These are phyloP conservation scores for Saturnispora kantuleensis DNA, from an alignment of 805 yeast genomes.

Conservation along the genomic window DNA sequence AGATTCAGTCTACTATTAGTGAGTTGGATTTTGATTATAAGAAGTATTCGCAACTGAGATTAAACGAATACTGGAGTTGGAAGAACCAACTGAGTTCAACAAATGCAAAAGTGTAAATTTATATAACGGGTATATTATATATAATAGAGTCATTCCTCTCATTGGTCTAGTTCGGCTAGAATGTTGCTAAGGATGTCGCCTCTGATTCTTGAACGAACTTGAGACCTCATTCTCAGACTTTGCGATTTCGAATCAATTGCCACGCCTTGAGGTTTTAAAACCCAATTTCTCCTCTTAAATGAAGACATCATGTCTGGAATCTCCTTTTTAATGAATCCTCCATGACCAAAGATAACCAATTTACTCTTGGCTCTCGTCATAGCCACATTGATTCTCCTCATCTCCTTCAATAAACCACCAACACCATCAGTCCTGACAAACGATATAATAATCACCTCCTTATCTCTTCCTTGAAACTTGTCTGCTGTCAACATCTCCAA, in stretches of 20 bases:
- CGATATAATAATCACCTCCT: slow-evolving; percentile 82
- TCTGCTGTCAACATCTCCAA: slow-evolving; percentile 89
- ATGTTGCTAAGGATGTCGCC: slow-evolving; percentile 1
- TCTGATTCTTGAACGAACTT: slow-evolving; percentile 6
- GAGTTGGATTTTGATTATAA: slow-evolving; percentile 65
- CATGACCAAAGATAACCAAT: slow-evolving; percentile 75
- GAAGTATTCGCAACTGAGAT: slow-evolving; percentile 46
- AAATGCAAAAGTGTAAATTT: neutral
- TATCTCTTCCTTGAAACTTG: slow-evolving; percentile 92
- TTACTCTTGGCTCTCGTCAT: slow-evolving; percentile 85
- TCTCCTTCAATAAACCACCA: slow-evolving; percentile 75
- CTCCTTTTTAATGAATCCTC: slow-evolving; percentile 44
- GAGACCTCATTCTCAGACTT: neutral
- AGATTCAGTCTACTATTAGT: slow-evolving; percentile 59
- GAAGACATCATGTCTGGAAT: slow-evolving; percentile 52
- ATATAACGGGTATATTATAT: neutral
- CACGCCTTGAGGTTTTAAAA: slow-evolving; percentile 39
- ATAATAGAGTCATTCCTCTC: neutral
- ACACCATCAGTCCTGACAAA: slow-evolving; percentile 75
- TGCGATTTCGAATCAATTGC: neutral
- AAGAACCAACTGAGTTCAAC: slow-evolving; percentile 22
- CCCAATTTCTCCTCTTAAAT: slow-evolving; percentile 52
- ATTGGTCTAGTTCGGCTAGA: slow-evolving; percentile 1
- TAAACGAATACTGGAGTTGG: slow-evolving; percentile 67
- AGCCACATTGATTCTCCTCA: slow-evolving; percentile 92